These are phyloP conservation scores for Kuraishia piskuri DNA, from an alignment of 805 yeast genomes.

Conservation along the genomic window DNA sequence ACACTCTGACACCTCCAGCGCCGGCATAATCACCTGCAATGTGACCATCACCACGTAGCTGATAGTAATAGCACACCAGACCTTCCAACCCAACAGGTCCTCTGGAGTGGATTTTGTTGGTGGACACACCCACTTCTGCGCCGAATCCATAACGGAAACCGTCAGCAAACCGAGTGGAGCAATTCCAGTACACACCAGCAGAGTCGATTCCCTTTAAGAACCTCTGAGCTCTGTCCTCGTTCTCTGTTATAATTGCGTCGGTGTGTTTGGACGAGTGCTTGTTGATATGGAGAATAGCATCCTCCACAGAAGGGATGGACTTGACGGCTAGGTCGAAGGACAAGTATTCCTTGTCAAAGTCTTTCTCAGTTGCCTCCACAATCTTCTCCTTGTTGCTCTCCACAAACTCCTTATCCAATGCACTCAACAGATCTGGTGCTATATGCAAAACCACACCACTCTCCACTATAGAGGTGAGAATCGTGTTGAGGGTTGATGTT, in stretches of 20 bases:
- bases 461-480: conserved; percentile 34
- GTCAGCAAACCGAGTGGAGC: conserved; percentile 95
- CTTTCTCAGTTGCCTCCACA: conserved; percentile 48
- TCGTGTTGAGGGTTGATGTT: conserved; percentile 15
- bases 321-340: conserved; percentile 77
- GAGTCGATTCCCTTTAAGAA: conserved; percentile 87
- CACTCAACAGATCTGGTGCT: conserved; percentile 38
- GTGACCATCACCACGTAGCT: conserved; percentile 87
- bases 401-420: conserved; percentile 11
- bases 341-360: conserved; percentile 78
- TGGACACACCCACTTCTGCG: conserved; percentile 95
- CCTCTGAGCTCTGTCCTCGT: conserved; percentile 58
- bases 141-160: conserved; percentile 99
- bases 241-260: conserved; percentile 80
- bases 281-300: conserved; percentile 84
- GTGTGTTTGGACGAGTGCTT: conserved; percentile 93
- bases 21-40: conserved; percentile 87
- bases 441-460: conserved; percentile 72
- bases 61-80: conserved; percentile 90
- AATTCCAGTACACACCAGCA: conserved; percentile 97
- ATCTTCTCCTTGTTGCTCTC: conserved; percentile 17
- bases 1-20: conserved; percentile 78
- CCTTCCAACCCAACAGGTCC: conserved; percentile 99
- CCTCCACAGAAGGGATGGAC: conserved; percentile 46
- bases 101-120: conserved; percentile 94